Evolutionary conservation across 1,284 basidiomycete genomes (phyloP).

Genomic region (Heterobasidion parviporum): DNA sequence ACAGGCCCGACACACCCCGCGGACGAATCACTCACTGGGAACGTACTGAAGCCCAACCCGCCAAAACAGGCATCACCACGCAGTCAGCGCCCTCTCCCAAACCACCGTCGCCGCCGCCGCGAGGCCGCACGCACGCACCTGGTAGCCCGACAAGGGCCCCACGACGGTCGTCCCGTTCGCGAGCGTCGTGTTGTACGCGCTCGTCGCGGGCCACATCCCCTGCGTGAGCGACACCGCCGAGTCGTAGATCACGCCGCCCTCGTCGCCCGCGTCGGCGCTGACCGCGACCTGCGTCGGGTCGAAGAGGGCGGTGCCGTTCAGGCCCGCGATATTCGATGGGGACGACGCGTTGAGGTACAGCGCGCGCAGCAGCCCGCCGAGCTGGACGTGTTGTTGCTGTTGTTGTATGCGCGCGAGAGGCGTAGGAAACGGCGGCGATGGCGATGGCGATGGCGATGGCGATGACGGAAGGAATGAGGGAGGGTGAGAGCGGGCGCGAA

Average conservation of each 20-base stretch:
- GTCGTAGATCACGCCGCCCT: conserved; percentile 43
- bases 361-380: conserved; percentile 32
- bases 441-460: background rate
- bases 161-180: conserved; percentile 41
- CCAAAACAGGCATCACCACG: background rate
- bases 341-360: conserved; percentile 31
- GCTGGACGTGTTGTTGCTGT: conserved; percentile 35
- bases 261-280: conserved; percentile 39
- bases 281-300: conserved; percentile 28
- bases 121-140: conserved; percentile 13
- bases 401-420: background rate
- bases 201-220: conserved; percentile 36
- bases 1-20: background rate
- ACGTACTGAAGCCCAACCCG: conserved; percentile 32
- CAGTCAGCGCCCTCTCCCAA: no score
- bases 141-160: conserved; percentile 43
- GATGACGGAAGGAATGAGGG: no score
- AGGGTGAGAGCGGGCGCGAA: background rate
- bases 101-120: no score
- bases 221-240: conserved; percentile 38
- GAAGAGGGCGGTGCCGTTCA: conserved; percentile 21
- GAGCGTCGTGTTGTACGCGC: conserved; percentile 25
- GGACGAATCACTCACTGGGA: conserved; percentile 36
- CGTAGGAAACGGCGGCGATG: background rate
- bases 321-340: conserved; percentile 26